Evolutionary conservation across 148 eudicot genomes (phyloP), one percentile per base, ranked within the genome.

Genomic region (Nyssa sinensis): DNA sequence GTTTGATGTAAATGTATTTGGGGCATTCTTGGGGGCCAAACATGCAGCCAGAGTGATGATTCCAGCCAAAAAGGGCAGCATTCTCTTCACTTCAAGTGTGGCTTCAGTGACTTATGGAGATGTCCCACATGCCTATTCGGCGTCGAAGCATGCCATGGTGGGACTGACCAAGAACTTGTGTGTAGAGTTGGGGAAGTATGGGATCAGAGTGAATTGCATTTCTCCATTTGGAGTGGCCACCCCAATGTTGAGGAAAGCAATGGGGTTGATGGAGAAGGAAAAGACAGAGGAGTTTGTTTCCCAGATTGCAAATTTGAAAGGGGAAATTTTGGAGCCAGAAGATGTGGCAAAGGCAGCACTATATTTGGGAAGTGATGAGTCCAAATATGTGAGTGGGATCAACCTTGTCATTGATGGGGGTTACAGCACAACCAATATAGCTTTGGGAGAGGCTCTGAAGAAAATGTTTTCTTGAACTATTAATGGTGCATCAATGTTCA

Each of bases 181-280:
- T 25, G 81, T 59, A 1, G 81, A 78, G 19, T 21, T 78, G 9
- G 81, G 81, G 17, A 14, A 73, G 57, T 62, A 66, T 67, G 81
- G 81, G 32, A 78, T 78, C 7, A 58, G 81, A 25, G 81, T 78
- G 7, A 73, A 78, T 30, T 66, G 72, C 32, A 30, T 73, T 2
- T 72, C 81, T 12, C 81, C 81, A 0, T 28, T 9, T 44, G 51
- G n/a, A 2, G 29, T 77, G 37, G 47, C 70, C 16, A 74, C 77
- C 16, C 77, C 71, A 9, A n/a, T 74, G 71, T 4, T 66, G 30
- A 12, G 30, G 19, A 66, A 57, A 11, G 1, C 17, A 14, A 12
- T 44, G 17, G 51, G 51, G 7, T 13, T 44, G 17, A 3, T 19
- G 17, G 51, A 44, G 12, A 44, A 44, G 51, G 7, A 14, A 44